phyloP scores from a whole-genome alignment of 2,329 filamentous ascomycete species.

The Aspergillus piperis region DNA sequence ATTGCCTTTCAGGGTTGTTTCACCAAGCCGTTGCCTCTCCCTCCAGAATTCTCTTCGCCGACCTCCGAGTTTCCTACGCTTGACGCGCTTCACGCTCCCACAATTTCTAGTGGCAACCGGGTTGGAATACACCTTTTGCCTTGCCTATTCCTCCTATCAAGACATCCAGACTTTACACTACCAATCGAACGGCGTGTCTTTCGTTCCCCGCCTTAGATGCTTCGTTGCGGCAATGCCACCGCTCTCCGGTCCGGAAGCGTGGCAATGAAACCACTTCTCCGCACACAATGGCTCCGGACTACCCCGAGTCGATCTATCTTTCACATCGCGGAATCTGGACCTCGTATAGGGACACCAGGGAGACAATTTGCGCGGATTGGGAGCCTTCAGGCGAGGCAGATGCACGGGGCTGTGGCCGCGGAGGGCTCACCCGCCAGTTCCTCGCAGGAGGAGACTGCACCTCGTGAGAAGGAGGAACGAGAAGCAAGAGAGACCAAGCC shows the following conservation, averaged over 20 bases:
- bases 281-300: constrained; percentile 7
- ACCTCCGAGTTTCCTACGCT: not conserved
- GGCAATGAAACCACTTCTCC: constrained; percentile 14
- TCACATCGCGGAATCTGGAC: not conserved
- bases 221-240: constrained; percentile 24
- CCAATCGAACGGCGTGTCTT: constrained; percentile 20
- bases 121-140: not conserved
- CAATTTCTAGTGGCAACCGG: not conserved
- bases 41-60: not conserved
- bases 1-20: no score
- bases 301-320: not conserved
- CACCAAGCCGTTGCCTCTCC: no score
- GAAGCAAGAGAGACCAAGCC: no score
- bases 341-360: no score
- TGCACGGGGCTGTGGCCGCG: no score
- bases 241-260: constrained; percentile 19
- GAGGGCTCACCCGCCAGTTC: no score
- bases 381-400: not conserved
- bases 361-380: not conserved
- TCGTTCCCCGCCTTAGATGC: constrained; percentile 19
- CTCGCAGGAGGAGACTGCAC: no score
- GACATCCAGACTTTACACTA: not conserved
- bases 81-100: not conserved
- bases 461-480: no score
- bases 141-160: not conserved